phyloP scores from a whole-genome alignment of 768 basidiomycete genomes.

The Panellus pusillus region DNA sequence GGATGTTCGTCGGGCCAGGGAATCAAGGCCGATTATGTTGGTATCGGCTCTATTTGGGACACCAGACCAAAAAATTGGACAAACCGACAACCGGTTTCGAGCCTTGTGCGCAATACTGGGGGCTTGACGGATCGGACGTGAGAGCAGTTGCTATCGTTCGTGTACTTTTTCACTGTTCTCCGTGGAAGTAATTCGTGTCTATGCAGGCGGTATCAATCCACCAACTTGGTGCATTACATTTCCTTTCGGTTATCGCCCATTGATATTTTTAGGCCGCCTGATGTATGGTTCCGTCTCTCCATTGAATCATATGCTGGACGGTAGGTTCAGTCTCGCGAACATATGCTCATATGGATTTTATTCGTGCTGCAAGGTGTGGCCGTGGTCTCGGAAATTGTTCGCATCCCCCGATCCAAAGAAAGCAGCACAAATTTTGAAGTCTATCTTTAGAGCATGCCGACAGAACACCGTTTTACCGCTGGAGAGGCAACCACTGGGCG shows the following conservation, averaged over 20 bases:
- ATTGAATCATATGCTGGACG: conserved; percentile 62
- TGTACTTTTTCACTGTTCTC: neutral
- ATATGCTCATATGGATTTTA: too few species aligned
- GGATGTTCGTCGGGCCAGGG: conserved; percentile 62
- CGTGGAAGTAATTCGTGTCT: conserved; percentile 1
- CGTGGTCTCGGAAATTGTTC: conserved; percentile 85
- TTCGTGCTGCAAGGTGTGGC: conserved; percentile 46
- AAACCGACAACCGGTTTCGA: conserved; percentile 66
- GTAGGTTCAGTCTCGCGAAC: conserved; percentile 26
- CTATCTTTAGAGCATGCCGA: conserved; percentile 22
- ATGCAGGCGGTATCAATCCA: conserved; percentile 80
- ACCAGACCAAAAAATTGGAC: conserved; percentile 79
- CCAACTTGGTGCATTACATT: conserved; percentile 52
- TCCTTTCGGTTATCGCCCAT: conserved; percentile 29
- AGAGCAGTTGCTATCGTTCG: conserved; percentile 83
- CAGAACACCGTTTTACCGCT: neutral
- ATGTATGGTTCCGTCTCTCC: conserved; percentile 68
- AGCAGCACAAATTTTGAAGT: conserved; percentile 42
- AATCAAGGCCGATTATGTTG: conserved; percentile 79
- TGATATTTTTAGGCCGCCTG: conserved; percentile 6
- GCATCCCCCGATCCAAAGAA: conserved; percentile 55
- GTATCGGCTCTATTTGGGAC: conserved; percentile 81
- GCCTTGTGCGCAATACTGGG: conserved; percentile 69
- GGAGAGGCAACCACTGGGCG: conserved; percentile 3
- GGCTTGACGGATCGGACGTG: conserved; percentile 61